Evolutionary conservation across 2,329 filamentous ascomycete genomes (phyloP), one percentile per base, ranked within the genome.

Genomic region (Talaromyces islandicus): DNA sequence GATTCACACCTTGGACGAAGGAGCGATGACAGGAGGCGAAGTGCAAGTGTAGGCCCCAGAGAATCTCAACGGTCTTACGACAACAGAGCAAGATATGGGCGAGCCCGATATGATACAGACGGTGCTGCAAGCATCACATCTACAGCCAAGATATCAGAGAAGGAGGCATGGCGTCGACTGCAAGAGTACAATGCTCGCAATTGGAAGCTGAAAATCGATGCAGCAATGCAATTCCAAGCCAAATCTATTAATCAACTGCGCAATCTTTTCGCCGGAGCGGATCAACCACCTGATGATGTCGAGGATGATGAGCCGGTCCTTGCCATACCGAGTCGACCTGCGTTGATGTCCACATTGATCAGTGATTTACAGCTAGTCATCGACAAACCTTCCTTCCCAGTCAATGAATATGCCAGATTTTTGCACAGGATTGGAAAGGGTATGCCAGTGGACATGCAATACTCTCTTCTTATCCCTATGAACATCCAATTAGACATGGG

Each of bases 361-460:
- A 91, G 87, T 62, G 93, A 99, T 71, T 79, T 99, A 32, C 88
- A 93, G 64, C 82, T 99, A 59, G 80, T 86, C 32, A 81, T 99
- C 61, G 94, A 97, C 74, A 97, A 96, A 72, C 94, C 94, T 0
- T 93, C 90, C 0, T 99, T 99, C 71, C 88, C 92, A 0, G 79
- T 96, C 61, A 81, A 85, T 2, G 87, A 96, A 12, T 85, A 93
- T 58, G 90, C 93, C 0, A 84, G 89, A 17, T 99, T 96, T 71
- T 79, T 99, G 27, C 84, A 97, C 70, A 85, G 86, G 54, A 88
- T 97, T 60, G 94, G 94, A n/a, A 99, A 99, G 77, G 94, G 94
- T 0, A 95, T 99, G 86, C 94, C 94, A 0, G 82, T 86, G 63
- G 88, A 95, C 68, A 99, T 92, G 84, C 81, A 93, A 69, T 99